Percentiles rank a stretch among this genome's conserved stretches.
These are phyloP conservation scores for Metschnikowia lochheadii DNA, from an alignment of 805 yeast genomes.

Conservation along the genomic window DNA sequence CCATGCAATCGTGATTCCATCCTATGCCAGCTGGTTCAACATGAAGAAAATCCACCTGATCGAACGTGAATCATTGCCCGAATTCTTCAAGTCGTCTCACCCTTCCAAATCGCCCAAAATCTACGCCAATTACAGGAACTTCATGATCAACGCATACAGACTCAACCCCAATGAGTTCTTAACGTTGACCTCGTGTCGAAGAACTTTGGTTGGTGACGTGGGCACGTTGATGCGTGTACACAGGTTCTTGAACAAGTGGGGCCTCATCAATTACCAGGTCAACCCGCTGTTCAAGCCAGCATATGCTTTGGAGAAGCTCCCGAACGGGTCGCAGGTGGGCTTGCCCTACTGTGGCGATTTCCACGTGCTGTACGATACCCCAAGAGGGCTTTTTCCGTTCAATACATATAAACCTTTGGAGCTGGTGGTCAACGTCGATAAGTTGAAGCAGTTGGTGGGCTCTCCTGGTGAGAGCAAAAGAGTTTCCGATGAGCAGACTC, in stretches of 20 bases:
- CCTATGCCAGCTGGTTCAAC: slow-evolving; percentile 84
- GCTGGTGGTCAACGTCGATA: slow-evolving; percentile 42
- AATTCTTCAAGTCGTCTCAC: slow-evolving; percentile 72
- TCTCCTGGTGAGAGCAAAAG: slow-evolving; percentile 2
- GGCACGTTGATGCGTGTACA: slow-evolving; percentile 84
- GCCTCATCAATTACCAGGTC: slow-evolving; percentile 87
- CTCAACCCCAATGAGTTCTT: slow-evolving; percentile 86
- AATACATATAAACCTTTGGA: slow-evolving; percentile 71
- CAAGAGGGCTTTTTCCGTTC: slow-evolving; percentile 88
- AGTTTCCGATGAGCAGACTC: slow-evolving; percentile 7
- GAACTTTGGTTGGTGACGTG: slow-evolving; percentile 88
- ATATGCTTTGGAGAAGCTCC: slow-evolving; percentile 48
- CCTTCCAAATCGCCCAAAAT: slow-evolving; percentile 77
- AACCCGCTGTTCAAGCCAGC: slow-evolving; percentile 72
- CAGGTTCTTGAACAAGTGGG: slow-evolving; percentile 85
- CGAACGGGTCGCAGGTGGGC: slow-evolving; percentile 40
- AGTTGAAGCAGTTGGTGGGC: slow-evolving; percentile 28
- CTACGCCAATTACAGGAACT: slow-evolving; percentile 78
- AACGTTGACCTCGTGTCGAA: slow-evolving; percentile 85
- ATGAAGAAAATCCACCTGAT: slow-evolving; percentile 68
- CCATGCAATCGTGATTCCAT: slow-evolving; percentile 80
- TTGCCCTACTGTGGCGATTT: slow-evolving; percentile 77
- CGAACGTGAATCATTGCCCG: slow-evolving; percentile 82
- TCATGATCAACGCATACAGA: slow-evolving; percentile 83
- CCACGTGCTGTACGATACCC: slow-evolving; percentile 77